Conservation (phyloP, 495 filamentous ascomycete species). For the Penicillium egyptiacum region DNA sequence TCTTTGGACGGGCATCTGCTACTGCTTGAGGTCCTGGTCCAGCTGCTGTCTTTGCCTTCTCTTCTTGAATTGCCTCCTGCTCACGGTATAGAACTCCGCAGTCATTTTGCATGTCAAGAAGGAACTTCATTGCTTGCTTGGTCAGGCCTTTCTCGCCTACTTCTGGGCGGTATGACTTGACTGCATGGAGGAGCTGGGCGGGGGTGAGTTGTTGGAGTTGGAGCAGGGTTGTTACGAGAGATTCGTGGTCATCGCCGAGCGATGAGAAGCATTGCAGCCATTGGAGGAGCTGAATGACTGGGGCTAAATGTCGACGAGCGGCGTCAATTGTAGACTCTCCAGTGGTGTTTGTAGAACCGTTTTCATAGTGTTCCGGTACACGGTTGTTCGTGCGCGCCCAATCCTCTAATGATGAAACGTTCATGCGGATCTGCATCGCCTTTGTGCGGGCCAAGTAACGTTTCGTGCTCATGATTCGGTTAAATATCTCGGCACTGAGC, state of each 20-base stretch:
- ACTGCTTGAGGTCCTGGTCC: slow-evolving; percentile 18
- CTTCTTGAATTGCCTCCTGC: slow-evolving; percentile 37
- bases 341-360: slow-evolving; percentile 79
- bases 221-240: slow-evolving; percentile 80
- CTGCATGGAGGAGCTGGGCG: slow-evolving; percentile 87
- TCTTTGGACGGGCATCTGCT: slow-evolving; percentile 42
- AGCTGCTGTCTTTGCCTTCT: slow-evolving; percentile 28
- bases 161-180: slow-evolving; percentile 89
- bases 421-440: slow-evolving; percentile 99
- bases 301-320: slow-evolving; percentile 78
- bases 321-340: slow-evolving; percentile 85
- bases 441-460: slow-evolving; percentile 96
- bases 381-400: slow-evolving; percentile 94
- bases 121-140: slow-evolving; percentile 82
- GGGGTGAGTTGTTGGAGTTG: slow-evolving; percentile 83
- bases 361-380: slow-evolving; percentile 92
- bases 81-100: slow-evolving; percentile 40
- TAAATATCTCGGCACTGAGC: slow-evolving; percentile 96
- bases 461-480: slow-evolving; percentile 93
- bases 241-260: slow-evolving; percentile 87
- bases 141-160: slow-evolving; percentile 91
- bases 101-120: slow-evolving; percentile 77
- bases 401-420: slow-evolving; percentile 90
- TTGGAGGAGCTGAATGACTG: slow-evolving; percentile 91
- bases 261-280: slow-evolving; percentile 99